Evolutionary conservation across 2,329 filamentous ascomycete genomes (phyloP), one percentile per base, ranked within the genome.

Genomic region (Dactylellina cionopaga): DNA sequence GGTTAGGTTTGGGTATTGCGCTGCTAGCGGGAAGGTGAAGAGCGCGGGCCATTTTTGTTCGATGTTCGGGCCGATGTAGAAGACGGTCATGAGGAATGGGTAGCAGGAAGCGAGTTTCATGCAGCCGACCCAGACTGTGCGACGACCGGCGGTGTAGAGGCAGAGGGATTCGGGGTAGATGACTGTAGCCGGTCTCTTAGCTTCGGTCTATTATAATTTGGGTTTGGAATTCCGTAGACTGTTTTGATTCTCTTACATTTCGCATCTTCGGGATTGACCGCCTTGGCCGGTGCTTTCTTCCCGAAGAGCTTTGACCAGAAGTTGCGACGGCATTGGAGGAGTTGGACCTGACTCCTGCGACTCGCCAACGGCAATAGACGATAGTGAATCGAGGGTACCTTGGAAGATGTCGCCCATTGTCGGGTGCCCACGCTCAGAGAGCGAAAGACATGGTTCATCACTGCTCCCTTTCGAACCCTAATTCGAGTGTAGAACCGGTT

Each of bases 1-100:
- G 2, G 62, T 68, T 37, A 66, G 27, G 17, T 60, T 46, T 11
- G 69, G 69, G 41, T 74, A 49, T 17, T 46, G 2, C 10, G 43
- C 24, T 4, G 44, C 51, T 29, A 74, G 5, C 1, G 69, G 69
- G 69, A 55, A 63, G n/a, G 54, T 49, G 25, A 52, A 46, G 0
- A 74, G 69, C 1, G 60, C 37, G 10, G 69, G 69, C 54, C 55
- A 74, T 25, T 47, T 51, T 1, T 55, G 68, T 11, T 59, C 13
- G 25, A 74, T 59, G 56, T 74, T 66, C 11, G 69, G 69, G 25
- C 56, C 55, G 15, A 74, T 47, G 69, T 74, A 74, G 69, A 74
- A 74, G 46, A 74, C 41, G 15, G 69, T 74, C 39, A 66, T 52
- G 46, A 74, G 60, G 69, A 74, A 74, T 1, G 69, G 69, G 47